A percentile compares a stretch with the other conserved stretches of the same genome.
Conservation (phyloP, 192 early-diverging fungal genomes). For the Backusella parvicylindrica region DNA sequence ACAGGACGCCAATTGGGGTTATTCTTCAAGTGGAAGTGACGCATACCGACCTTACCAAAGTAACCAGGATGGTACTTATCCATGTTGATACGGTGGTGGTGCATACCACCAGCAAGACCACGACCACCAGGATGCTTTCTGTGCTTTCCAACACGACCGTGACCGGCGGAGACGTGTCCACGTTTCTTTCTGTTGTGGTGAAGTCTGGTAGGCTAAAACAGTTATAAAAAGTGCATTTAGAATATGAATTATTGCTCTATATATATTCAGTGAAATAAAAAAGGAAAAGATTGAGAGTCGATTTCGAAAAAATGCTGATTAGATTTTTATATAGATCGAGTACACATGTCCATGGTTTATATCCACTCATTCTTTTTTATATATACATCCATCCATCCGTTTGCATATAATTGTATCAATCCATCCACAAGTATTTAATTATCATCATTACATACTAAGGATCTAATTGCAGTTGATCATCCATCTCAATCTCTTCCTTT, state of each 20-base stretch:
- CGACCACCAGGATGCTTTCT: slow-evolving; percentile 99
- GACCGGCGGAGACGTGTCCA: slow-evolving; percentile 99
- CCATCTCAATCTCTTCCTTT: neutral
- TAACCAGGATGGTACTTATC: slow-evolving; percentile 99
- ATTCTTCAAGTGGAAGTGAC: slow-evolving; percentile 94
- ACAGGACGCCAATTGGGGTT: slow-evolving; percentile 82
- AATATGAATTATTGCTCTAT: neutral
- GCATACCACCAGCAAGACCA: slow-evolving; percentile 99
- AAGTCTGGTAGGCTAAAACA: slow-evolving; percentile 72
- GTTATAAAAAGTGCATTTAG: neutral
- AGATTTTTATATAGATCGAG: neutral
- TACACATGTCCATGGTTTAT: neutral
- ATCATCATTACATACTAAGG: neutral
- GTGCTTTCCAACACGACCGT: slow-evolving; percentile 90
- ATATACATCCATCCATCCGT: neutral
- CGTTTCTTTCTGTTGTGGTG: slow-evolving; percentile 92
- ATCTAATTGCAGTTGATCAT: neutral
- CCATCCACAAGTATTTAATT: neutral
- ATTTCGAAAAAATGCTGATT: no score
- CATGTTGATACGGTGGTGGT: slow-evolving; percentile 99
- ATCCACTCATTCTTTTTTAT: neutral
- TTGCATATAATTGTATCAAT: neutral
- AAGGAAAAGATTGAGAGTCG: neutral
- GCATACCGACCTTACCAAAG: slow-evolving; percentile 99
- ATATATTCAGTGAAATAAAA: neutral